phyloP scores from a whole-genome alignment of 495 filamentous ascomycete species.

The Rhypophila decipiens region DNA sequence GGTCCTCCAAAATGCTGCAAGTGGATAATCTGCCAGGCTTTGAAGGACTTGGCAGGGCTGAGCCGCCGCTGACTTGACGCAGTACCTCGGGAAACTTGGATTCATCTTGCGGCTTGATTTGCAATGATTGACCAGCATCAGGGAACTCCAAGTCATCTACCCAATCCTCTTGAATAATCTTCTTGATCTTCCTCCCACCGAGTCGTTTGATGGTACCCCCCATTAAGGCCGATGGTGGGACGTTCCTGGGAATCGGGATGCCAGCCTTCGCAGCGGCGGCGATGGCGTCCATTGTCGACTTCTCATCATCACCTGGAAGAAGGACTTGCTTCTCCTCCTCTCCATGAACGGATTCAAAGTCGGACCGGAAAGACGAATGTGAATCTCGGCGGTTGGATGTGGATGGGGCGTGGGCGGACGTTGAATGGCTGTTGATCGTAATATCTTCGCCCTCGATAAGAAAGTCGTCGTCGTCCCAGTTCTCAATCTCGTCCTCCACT shows the following conservation, averaged over 20 bases:
- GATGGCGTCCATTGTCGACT: constrained; percentile 74
- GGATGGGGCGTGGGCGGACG: constrained; percentile 44
- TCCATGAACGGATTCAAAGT: constrained; percentile 64
- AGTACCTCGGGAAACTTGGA: constrained; percentile 62
- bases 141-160: constrained; percentile 85
- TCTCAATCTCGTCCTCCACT: constrained; percentile 61
- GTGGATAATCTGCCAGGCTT: constrained; percentile 26
- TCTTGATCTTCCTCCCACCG: constrained; percentile 71
- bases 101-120: constrained; percentile 55
- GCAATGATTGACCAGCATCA: constrained; percentile 48
- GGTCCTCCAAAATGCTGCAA: constrained; percentile 12
- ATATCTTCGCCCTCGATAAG: constrained; percentile 68
- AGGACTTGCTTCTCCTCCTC: constrained; percentile 85
- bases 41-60: constrained; percentile 32
- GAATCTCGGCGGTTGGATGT: constrained; percentile 62
- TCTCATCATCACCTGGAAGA: constrained; percentile 71
- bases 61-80: constrained; percentile 53
- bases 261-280: constrained; percentile 79
- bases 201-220: constrained; percentile 93
- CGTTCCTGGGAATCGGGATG: constrained; percentile 82
- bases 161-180: constrained; percentile 81
- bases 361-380: constrained; percentile 73
- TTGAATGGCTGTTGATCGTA: constrained; percentile 58
- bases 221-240: constrained; percentile 88
- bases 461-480: constrained; percentile 85